Conservation (phyloP, 75 land plant species). For the Sequoiadendron giganteum region DNA sequence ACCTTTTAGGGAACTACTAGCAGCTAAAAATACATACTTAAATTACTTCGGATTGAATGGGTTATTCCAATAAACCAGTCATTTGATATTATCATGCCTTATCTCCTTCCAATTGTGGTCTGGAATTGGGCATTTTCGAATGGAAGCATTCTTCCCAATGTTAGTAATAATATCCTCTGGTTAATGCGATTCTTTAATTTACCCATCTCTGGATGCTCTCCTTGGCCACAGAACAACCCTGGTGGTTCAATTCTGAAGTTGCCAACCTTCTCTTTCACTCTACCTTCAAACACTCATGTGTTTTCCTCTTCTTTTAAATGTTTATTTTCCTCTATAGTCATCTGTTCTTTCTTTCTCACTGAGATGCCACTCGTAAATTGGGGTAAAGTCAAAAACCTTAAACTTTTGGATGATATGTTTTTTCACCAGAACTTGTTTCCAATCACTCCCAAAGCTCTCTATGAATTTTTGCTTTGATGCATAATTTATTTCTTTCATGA, state of each 20-base stretch:
- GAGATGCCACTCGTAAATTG: conserved; percentile 92
- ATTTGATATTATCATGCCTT: conserved; percentile 92
- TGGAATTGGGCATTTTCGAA: conserved; percentile 93
- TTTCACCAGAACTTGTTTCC: conserved; percentile 70
- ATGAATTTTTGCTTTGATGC: conserved; percentile 59
- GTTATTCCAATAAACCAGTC: conserved; percentile 98
- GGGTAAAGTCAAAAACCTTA: conserved; percentile 86
- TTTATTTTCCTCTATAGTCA: conserved; percentile 95
- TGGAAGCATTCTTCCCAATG: conserved; percentile 81
- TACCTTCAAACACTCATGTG: conserved; percentile 95
- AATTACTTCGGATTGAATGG: conserved; percentile 87
- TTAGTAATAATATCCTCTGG: conserved; percentile 77
- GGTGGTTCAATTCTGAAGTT: conserved; percentile 99
- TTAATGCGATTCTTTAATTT: conserved; percentile 55
- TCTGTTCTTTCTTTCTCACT: conserved; percentile 87
- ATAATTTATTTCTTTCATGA: conserved; percentile 94
- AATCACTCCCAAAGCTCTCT: conserved; percentile 85
- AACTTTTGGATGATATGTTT: conserved; percentile 86
- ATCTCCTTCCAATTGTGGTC: conserved; percentile 98
- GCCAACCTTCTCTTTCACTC: conserved; percentile 99
- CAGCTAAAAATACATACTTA: conserved; percentile 92
- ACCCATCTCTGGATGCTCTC: conserved; percentile 99
- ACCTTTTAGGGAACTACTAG: conserved; percentile 96
- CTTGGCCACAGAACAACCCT: conserved; percentile 94
- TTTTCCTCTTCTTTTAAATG: conserved; percentile 78